A percentile compares a stretch with the other conserved stretches of the same genome.
Evolutionary conservation across 2,329 filamentous ascomycete genomes (phyloP).

Genomic region (Calonectria pteridis): DNA sequence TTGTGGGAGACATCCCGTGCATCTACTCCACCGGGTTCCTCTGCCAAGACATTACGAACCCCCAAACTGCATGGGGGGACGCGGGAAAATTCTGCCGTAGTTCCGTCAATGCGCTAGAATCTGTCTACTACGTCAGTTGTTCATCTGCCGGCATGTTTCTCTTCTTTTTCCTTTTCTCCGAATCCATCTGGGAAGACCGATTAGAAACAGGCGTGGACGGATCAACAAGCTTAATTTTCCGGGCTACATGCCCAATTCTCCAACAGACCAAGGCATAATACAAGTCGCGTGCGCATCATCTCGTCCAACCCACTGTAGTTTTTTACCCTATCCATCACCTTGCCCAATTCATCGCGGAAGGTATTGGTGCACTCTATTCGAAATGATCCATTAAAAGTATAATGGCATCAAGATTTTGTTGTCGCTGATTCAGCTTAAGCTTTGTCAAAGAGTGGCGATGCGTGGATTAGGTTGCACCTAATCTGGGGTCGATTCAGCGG

Average conservation of each 20-base stretch:
- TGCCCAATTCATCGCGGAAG: neutral
- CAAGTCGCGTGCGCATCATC: too few species aligned
- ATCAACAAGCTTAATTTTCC: neutral
- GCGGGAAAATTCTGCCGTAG: neutral
- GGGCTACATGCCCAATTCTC: neutral
- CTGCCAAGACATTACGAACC: neutral
- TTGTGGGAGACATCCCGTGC: conserved; percentile 3
- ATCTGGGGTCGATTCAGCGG: neutral
- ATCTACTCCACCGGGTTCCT: neutral
- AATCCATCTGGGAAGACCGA: too few species aligned
- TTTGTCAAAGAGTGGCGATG: neutral
- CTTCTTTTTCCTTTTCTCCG: neutral
- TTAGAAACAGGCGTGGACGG: neutral
- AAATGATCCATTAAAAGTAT: neutral
- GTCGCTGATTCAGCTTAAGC: neutral
- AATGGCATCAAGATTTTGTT: neutral
- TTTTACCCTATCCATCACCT: too few species aligned
- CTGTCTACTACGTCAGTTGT: neutral
- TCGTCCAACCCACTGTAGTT: too few species aligned
- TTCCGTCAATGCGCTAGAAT: neutral
- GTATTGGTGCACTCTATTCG: neutral
- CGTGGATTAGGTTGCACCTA: neutral
- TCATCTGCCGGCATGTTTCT: neutral
- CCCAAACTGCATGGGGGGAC: neutral
- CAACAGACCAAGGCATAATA: neutral